Percentiles rank a stretch among this genome's conserved stretches.
phyloP scores from a whole-genome alignment of 352 stramenopile genomes.

The Phytophthora gonapodyides region DNA sequence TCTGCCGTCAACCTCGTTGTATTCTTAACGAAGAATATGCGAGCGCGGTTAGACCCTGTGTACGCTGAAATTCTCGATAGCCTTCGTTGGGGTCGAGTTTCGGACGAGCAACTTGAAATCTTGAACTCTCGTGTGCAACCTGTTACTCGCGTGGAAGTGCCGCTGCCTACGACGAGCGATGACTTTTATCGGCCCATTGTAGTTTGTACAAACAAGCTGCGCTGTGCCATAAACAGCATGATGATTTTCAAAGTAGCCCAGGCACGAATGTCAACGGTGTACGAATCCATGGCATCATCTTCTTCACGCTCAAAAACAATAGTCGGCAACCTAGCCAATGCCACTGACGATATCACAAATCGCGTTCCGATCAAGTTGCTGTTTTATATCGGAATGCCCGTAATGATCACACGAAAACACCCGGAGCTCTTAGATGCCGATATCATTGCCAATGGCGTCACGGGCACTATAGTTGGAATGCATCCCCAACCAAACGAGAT shows the following conservation, averaged over 20 bases:
- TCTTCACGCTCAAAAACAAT: background rate
- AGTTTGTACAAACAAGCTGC: conserved; percentile 10
- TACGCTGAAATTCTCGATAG: no score
- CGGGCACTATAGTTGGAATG: conserved; percentile 9
- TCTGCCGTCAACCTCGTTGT: no score
- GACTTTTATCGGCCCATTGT: conserved; percentile 13
- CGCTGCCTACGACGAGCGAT: background rate
- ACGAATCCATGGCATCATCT: conserved; percentile 1
- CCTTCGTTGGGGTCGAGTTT: background rate
- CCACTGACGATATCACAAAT: conserved; percentile 4
- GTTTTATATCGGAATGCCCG: conserved; percentile 15
- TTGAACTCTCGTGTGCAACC: conserved; percentile 7
- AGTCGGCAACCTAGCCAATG: background rate
- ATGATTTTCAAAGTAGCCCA: conserved; percentile 6
- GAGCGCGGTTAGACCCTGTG: no score
- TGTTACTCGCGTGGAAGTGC: background rate
- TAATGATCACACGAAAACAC: conserved; percentile 9
- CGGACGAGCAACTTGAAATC: background rate
- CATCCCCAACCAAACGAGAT: background rate
- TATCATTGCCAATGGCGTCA: no score
- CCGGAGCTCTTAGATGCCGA: background rate
- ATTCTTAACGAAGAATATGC: no score
- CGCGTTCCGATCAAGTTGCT: conserved; percentile 6
- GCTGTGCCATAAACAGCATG: conserved; percentile 2
- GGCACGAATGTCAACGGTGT: background rate